phyloP scores from a whole-genome alignment of 2,329 filamentous ascomycete species.

The Lithohypha guttulata region DNA sequence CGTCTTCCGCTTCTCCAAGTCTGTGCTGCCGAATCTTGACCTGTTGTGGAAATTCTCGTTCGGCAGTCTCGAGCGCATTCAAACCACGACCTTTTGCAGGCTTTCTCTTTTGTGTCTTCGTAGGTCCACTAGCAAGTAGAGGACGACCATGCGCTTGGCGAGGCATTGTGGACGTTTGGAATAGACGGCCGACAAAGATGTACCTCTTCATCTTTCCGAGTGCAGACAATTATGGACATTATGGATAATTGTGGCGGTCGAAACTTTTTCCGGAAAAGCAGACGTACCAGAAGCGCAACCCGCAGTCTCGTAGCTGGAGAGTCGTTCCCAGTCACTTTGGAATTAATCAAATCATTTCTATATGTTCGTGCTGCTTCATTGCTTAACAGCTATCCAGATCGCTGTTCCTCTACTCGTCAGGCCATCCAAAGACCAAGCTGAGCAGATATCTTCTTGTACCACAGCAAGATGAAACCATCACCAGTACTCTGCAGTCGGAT shows the following conservation, averaged over 20 bases:
- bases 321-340: too few species aligned
- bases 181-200: background rate
- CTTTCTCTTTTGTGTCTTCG: constrained; percentile 14
- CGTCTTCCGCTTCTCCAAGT: constrained; percentile 45
- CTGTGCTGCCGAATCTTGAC: constrained; percentile 46
- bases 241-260: background rate
- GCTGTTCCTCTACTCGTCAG: too few species aligned
- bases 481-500: constrained; percentile 16
- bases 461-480: constrained; percentile 20
- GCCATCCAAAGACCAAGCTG: too few species aligned
- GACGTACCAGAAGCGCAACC: background rate
- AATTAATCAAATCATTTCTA: too few species aligned
- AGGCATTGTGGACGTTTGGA: constrained; percentile 14
- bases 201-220: too few species aligned
- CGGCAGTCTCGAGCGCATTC: constrained; percentile 57
- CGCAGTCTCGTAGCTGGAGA: too few species aligned
- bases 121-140: constrained; percentile 21
- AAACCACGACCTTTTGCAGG: constrained; percentile 37
- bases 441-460: too few species aligned
- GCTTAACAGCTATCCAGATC: too few species aligned
- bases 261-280: constrained; percentile 7
- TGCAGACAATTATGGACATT: too few species aligned
- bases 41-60: constrained; percentile 43
- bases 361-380: too few species aligned
- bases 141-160: constrained; percentile 22